These are phyloP conservation scores for Penicillium soppii DNA, from an alignment of 495 filamentous ascomycete species.

Conservation along the genomic window DNA sequence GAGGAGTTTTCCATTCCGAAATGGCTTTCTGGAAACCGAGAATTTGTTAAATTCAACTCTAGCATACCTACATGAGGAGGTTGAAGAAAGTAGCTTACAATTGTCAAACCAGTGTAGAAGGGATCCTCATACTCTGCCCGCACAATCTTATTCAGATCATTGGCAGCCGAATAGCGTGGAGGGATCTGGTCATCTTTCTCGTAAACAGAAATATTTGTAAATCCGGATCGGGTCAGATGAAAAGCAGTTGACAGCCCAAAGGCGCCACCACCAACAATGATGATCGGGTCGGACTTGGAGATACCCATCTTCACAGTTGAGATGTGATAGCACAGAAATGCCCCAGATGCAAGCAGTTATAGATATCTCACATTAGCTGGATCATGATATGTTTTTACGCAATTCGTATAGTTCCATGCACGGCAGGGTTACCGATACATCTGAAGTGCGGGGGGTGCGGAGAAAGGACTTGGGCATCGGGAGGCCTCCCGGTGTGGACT, in stretches of 20 bases:
- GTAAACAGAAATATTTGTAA: constrained; percentile 42
- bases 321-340: not conserved
- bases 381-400: too few relatives aligned
- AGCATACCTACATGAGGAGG: not conserved
- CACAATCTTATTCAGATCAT: constrained; percentile 55
- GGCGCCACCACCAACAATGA: constrained; percentile 46
- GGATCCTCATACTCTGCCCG: constrained; percentile 54
- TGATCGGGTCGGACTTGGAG: constrained; percentile 22
- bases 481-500: constrained; percentile 1
- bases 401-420: too few relatives aligned
- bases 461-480: constrained; percentile 5
- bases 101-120: constrained; percentile 49
- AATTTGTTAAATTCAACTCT: constrained; percentile 15
- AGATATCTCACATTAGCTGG: too few relatives aligned
- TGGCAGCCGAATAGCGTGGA: constrained; percentile 41
- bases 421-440: not conserved
- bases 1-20: constrained; percentile 48
- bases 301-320: constrained; percentile 13
- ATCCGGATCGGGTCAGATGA: constrained; percentile 46
- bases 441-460: constrained; percentile 2
- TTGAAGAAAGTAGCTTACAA: constrained; percentile 26
- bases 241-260: constrained; percentile 54
- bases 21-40: constrained; percentile 44
- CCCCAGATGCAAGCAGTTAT: not conserved
- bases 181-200: constrained; percentile 25